Evolutionary conservation across 306 rosid genomes (phyloP).

Genomic region (Castanospermum australe): DNA sequence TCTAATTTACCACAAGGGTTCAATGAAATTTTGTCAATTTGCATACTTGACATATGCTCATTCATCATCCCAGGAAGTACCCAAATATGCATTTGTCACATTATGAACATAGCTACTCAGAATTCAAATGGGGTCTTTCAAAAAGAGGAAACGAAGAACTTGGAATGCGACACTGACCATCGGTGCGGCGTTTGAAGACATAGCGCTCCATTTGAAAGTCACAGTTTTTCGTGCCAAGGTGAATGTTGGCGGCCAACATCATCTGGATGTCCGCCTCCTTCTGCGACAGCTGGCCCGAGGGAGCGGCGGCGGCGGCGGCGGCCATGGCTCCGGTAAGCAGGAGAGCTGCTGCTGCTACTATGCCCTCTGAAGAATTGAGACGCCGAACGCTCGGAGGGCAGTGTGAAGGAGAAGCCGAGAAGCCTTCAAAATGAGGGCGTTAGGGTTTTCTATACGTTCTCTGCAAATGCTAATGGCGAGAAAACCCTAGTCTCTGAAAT

Average conservation of each 20-base stretch:
- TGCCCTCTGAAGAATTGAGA: neutral
- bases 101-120: neutral
- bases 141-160: neutral
- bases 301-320: slow-evolving; percentile 29
- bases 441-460: neutral
- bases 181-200: slow-evolving; percentile 73
- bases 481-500: neutral
- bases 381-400: neutral
- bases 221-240: slow-evolving; percentile 77
- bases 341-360: neutral
- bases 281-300: slow-evolving; percentile 58
- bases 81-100: neutral
- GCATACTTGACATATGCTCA: no score
- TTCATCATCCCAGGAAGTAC: neutral
- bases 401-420: neutral
- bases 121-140: neutral
- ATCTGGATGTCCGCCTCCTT: slow-evolving; percentile 78
- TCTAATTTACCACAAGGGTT: neutral
- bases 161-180: slow-evolving; percentile 36
- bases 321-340: slow-evolving; percentile 34
- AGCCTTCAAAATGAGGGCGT: neutral
- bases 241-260: slow-evolving; percentile 85
- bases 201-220: slow-evolving; percentile 87
- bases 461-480: neutral
- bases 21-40: neutral